phyloP scores from a whole-genome alignment of 2,329 filamentous ascomycete genomes.

The Arthrobotrys pseudoclavata region DNA sequence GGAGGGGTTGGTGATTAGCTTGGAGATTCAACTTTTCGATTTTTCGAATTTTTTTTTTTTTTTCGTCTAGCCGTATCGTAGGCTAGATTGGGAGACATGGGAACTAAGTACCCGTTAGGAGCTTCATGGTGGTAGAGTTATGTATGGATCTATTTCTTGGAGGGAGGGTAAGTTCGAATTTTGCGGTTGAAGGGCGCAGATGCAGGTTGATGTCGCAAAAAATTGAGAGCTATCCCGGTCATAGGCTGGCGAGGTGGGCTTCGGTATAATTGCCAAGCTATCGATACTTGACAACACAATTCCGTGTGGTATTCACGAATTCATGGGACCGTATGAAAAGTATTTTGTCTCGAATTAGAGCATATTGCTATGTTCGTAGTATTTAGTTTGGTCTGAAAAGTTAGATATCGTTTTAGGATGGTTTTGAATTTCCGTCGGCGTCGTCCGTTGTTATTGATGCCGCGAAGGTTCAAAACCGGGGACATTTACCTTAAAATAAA shows the following conservation, averaged over 20 bases:
- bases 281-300: background rate
- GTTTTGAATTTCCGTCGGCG: too few species aligned
- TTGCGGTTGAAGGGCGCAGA: background rate
- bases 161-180: background rate
- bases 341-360: too few species aligned
- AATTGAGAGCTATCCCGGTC: constrained; percentile 16
- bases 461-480: too few species aligned
- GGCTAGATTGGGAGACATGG: background rate
- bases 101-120: constrained; percentile 38
- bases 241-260: background rate
- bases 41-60: background rate
- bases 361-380: too few species aligned
- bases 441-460: too few species aligned
- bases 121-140: constrained; percentile 41
- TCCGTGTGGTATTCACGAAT: background rate
- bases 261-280: constrained; percentile 4
- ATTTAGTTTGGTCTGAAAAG: too few species aligned
- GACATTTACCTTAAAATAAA: too few species aligned
- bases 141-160: background rate
- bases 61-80: too few species aligned
- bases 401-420: too few species aligned
- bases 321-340: too few species aligned
- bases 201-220: constrained; percentile 1
- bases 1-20: background rate
- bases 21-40: background rate